Evolutionary conservation across 2,329 filamentous ascomycete species (phyloP).

Genomic region (Helicocarpus griseus): DNA sequence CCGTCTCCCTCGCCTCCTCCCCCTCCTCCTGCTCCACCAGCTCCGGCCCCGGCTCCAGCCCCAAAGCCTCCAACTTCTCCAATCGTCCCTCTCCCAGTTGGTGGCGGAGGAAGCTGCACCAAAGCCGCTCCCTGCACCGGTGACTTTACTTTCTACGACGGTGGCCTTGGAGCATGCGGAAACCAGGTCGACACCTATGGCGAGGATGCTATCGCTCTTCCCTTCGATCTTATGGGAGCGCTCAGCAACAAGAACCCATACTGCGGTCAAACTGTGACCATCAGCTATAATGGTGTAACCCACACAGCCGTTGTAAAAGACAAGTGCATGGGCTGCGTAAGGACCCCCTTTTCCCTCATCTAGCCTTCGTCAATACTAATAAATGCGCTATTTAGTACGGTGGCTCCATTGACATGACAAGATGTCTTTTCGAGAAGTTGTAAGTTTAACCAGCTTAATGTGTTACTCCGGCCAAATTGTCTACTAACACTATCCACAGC

Average conservation of each 20-base stretch:
- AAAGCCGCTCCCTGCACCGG: constrained; percentile 36
- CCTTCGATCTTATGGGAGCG: constrained; percentile 52
- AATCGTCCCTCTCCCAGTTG: constrained; percentile 5
- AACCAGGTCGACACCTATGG: constrained; percentile 46
- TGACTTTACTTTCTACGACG: constrained; percentile 64
- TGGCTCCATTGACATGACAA: constrained; percentile 19
- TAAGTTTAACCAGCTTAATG: constrained; percentile 7
- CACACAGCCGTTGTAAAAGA: constrained; percentile 55
- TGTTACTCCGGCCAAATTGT: background rate
- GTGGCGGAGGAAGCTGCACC: constrained; percentile 19
- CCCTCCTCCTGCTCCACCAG: constrained; percentile 6
- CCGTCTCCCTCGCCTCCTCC: constrained; percentile 8
- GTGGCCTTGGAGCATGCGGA: constrained; percentile 62
- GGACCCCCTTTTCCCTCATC: constrained; percentile 52
- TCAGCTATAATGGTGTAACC: constrained; percentile 51
- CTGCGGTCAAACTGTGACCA: constrained; percentile 60
- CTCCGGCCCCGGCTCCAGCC: constrained; percentile 6
- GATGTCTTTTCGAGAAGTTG: constrained; percentile 27
- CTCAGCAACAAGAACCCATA: constrained; percentile 58
- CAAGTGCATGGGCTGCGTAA: constrained; percentile 63
- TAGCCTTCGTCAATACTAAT: too few relatives aligned
- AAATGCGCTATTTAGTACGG: too few relatives aligned
- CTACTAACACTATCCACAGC: constrained; percentile 15
- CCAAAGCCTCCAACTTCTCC: constrained; percentile 5
- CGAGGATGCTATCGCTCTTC: constrained; percentile 60